Percentiles rank a stretch among this genome's conserved stretches.
phyloP scores from a whole-genome alignment of 371 early-diverging fungal species.

The Mucor indicus region DNA sequence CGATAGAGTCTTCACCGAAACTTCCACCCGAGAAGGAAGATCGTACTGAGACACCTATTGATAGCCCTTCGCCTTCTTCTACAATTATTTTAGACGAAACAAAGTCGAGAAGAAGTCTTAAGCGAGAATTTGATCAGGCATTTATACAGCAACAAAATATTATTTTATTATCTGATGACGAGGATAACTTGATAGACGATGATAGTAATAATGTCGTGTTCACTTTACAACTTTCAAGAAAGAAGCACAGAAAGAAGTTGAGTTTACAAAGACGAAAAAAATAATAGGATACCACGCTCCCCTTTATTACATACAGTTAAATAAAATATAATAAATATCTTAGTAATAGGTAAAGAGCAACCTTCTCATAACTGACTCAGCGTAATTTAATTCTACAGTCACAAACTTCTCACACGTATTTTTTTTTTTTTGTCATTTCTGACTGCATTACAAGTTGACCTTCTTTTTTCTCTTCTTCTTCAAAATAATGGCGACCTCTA shows the following conservation, averaged over 20 bases:
- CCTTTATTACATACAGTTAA: no score
- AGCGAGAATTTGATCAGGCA: no score
- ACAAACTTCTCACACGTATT: conserved; percentile 15
- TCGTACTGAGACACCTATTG: no score
- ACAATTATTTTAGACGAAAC: no score
- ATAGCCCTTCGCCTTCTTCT: no score
- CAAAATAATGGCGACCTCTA: conserved; percentile 13
- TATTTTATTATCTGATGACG: conserved; percentile 13
- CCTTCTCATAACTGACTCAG: conserved; percentile 22
- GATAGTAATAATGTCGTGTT: not conserved
- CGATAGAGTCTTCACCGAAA: no score
- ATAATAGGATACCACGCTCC: not conserved
- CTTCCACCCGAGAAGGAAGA: no score
- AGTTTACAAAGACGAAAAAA: conserved; percentile 8
- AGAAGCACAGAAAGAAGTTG: conserved; percentile 7
- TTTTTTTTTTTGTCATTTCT: not conserved
- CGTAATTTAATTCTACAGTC: conserved; percentile 12
- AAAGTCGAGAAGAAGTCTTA: no score
- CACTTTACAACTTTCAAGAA: conserved; percentile 11
- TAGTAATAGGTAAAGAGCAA: no score
- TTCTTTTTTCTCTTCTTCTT: not conserved
- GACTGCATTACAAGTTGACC: not conserved
- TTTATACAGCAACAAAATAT: no score
- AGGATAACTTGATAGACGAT: not conserved
- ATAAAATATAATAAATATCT: not conserved